phyloP scores from a whole-genome alignment of 2,329 filamentous ascomycete species.

The Huntiella bhutanensis region DNA sequence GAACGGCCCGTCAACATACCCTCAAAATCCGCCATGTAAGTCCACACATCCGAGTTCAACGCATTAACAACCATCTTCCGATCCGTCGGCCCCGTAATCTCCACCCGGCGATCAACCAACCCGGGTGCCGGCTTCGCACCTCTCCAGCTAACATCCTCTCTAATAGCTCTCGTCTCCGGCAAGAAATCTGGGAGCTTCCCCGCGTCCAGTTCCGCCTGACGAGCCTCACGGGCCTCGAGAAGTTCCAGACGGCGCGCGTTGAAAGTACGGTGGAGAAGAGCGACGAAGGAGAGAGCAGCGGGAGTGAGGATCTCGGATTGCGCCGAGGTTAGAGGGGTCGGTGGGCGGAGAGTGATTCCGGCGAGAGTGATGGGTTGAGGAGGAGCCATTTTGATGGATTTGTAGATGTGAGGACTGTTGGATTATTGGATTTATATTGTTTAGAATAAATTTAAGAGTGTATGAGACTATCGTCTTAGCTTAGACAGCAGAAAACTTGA shows the following conservation, averaged over 20 bases:
- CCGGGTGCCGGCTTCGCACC: conserved; percentile 82
- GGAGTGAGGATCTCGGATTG: conserved; percentile 67
- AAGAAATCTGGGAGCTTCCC: conserved; percentile 83
- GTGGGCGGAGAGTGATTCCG: conserved; percentile 21
- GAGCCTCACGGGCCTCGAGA: conserved; percentile 65
- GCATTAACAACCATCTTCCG: conserved; percentile 99
- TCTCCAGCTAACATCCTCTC: conserved; percentile 85
- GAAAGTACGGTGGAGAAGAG: conserved; percentile 87
- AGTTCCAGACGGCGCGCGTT: conserved; percentile 75
- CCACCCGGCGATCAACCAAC: conserved; percentile 78
- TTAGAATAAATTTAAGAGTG: background rate
- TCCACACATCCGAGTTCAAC: conserved; percentile 88
- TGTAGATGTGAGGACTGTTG: conserved; percentile 14
- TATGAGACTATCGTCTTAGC: too few relatives aligned
- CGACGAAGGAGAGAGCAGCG: conserved; percentile 77
- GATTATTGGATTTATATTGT: background rate
- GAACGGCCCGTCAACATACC: conserved; percentile 33
- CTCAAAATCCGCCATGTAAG: conserved; percentile 98
- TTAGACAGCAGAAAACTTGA: too few relatives aligned
- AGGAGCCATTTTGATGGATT: background rate
- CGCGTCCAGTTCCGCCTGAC: conserved; percentile 85
- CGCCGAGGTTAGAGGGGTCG: conserved; percentile 46
- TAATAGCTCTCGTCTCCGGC: conserved; percentile 85
- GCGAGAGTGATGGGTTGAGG: too few relatives aligned
- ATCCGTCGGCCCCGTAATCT: conserved; percentile 94